Conservation (phyloP, 2,329 filamentous ascomycete species). For the Cordyceps militaris region DNA sequence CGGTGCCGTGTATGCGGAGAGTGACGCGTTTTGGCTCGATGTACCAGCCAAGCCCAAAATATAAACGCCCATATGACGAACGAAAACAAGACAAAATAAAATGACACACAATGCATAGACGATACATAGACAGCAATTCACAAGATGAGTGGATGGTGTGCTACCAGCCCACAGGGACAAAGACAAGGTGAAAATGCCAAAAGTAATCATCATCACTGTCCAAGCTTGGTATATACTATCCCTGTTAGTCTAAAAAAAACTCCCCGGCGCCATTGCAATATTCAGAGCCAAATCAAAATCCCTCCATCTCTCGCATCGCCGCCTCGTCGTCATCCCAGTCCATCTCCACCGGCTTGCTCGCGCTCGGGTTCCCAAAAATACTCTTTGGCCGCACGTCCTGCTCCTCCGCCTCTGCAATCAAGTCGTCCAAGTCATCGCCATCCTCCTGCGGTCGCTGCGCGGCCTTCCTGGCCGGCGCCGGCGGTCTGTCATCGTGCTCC, state of each 20-base stretch:
- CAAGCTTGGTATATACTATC: not conserved
- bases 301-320: slow-evolving; percentile 59
- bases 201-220: not conserved
- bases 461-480: not conserved
- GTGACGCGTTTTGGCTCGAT: slow-evolving; percentile 6
- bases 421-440: slow-evolving; percentile 44
- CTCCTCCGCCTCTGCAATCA: slow-evolving; percentile 44
- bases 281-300: slow-evolving; percentile 29
- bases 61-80: not conserved
- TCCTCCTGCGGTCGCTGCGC: slow-evolving; percentile 25
- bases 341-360: slow-evolving; percentile 19
- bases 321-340: slow-evolving; percentile 58
- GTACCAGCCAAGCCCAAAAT: not conserved
- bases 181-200: not conserved
- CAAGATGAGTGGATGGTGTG: not conserved
- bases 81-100: not conserved
- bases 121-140: not conserved
- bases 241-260: not conserved
- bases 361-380: slow-evolving; percentile 3
- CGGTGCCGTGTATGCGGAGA: not conserved
- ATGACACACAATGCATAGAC: not conserved
- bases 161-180: not conserved
- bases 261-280: not conserved
- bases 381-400: slow-evolving; percentile 14
- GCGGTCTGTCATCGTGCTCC: slow-evolving; percentile 15